These are phyloP conservation scores for Solanum rostratum DNA, from an alignment of 257 asterid species.

Conservation along the genomic window DNA sequence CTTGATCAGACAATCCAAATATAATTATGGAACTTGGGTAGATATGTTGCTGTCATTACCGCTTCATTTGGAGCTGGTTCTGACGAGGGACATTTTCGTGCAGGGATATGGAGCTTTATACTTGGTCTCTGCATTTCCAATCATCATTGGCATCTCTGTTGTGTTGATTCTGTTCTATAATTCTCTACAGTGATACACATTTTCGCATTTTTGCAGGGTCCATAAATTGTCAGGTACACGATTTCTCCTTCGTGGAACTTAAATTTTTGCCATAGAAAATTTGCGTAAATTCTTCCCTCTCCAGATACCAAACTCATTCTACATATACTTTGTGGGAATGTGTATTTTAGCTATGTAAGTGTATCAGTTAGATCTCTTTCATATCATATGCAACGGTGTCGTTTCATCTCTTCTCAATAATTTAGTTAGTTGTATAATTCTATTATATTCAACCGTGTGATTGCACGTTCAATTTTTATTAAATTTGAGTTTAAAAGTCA, in stretches of 20 bases:
- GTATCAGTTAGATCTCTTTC: not conserved
- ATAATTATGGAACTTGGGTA: not conserved
- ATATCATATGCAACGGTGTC: not conserved
- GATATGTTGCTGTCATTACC: constrained; percentile 4
- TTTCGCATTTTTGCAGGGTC: not conserved
- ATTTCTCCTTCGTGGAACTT: not conserved
- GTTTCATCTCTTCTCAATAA: not conserved
- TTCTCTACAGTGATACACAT: constrained; percentile 53
- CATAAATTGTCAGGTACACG: not conserved
- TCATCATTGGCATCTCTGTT: constrained; percentile 84
- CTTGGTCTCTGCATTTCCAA: constrained; percentile 87
- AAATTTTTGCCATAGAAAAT: not conserved
- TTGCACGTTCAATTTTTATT: not conserved
- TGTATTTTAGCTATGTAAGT: not conserved
- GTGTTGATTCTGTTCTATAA: constrained; percentile 83
- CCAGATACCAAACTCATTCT: not conserved
- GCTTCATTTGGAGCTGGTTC: constrained; percentile 3
- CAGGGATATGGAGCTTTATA: constrained; percentile 98
- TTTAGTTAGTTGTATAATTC: not conserved
- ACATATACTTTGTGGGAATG: not conserved
- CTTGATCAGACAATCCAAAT: not conserved
- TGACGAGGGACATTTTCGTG: constrained; percentile 11
- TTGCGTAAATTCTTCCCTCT: not conserved
- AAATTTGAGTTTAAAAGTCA: not conserved
- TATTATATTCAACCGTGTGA: not conserved